Evolutionary conservation across 345 rosid species (phyloP), one percentile per base, ranked within the genome.

Genomic region (Dipteronia dyeriana): DNA sequence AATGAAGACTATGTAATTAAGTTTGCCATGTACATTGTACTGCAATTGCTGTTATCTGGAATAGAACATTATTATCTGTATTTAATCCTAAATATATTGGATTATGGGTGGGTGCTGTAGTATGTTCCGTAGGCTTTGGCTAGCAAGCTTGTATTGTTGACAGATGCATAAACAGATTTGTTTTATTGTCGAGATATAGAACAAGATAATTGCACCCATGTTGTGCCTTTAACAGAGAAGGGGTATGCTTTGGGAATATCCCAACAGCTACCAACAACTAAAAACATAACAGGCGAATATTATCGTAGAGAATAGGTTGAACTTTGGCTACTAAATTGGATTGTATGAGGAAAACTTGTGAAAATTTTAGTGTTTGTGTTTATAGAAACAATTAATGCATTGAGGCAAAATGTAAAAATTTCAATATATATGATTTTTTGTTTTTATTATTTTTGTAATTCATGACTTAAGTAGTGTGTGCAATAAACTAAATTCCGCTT

Each of bases 1-100:
- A 9, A 20, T 16, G 39, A 26, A 60, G 41, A 45, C 66, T 39
- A 16, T n/a, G n/a, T n/a, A n/a, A n/a, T n/a, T 17, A 43, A 14
- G 68, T 61, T 3, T n/a, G 25, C 12, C 3, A 59, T 65, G 47
- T 67, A 20, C 23, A 51, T 79, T 34, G 70, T 13, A 72, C 26
- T 54, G 67, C 68, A 54, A 26, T 53, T 56, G 60, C 29, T 12
- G 39, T 75, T 75, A 13, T 43, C 13, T 49, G 54, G 70, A 54
- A 53, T 17, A 2, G 45, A 6, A 12, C 4, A 0, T 54, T n/a
- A 16, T 71, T 14, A 2, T 14, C 5, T 75, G 49, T n/a, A 29
- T 38, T 51, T 62, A 19, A 12, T 60, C 45, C 43, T n/a, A 11
- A 11, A 57, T 9, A 11, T 10, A 45, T 20, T 25, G 43, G 63